A percentile compares a stretch with the other conserved stretches of the same genome.
Evolutionary conservation across 2,329 filamentous ascomycete genomes (phyloP).

Genomic region (Pyricularia pennisetigena): DNA sequence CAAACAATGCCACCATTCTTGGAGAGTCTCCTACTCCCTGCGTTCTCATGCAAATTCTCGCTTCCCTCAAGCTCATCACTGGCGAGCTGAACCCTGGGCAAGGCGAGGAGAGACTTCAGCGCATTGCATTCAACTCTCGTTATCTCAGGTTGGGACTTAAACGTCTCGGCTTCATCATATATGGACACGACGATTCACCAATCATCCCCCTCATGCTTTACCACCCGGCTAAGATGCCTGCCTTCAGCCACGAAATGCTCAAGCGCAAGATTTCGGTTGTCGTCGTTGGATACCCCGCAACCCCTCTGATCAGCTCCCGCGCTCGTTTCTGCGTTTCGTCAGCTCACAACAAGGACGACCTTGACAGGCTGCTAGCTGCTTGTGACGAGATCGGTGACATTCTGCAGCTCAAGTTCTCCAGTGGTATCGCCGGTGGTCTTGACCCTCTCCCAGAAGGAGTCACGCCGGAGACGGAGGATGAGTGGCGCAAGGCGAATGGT

Average conservation of each 20-base stretch:
- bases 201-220: constrained; percentile 93
- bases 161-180: constrained; percentile 91
- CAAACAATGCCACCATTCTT: constrained; percentile 77
- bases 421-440: constrained; percentile 81
- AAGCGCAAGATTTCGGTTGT: constrained; percentile 96
- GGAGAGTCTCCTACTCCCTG: constrained; percentile 83
- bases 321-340: constrained; percentile 93
- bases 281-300: constrained; percentile 93
- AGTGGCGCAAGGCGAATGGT: constrained; percentile 51
- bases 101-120: constrained; percentile 88
- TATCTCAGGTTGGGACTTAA: constrained; percentile 97
- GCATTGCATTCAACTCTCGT: constrained; percentile 94
- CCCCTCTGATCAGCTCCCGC: constrained; percentile 86
- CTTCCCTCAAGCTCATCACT: constrained; percentile 77
- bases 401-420: constrained; percentile 94
- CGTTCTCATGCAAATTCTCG: constrained; percentile 83
- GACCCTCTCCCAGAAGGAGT: constrained; percentile 65
- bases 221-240: constrained; percentile 97
- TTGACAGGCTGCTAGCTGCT: constrained; percentile 79
- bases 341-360: constrained; percentile 95
- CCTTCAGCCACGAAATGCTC: constrained; percentile 97
- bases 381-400: constrained; percentile 91
- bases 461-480: constrained; percentile 60
- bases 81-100: constrained; percentile 84
- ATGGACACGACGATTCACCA: constrained; percentile 94